These are phyloP conservation scores for Sporothrix dimorphospora DNA, from an alignment of 2,329 filamentous ascomycete species.

Conservation along the genomic window DNA sequence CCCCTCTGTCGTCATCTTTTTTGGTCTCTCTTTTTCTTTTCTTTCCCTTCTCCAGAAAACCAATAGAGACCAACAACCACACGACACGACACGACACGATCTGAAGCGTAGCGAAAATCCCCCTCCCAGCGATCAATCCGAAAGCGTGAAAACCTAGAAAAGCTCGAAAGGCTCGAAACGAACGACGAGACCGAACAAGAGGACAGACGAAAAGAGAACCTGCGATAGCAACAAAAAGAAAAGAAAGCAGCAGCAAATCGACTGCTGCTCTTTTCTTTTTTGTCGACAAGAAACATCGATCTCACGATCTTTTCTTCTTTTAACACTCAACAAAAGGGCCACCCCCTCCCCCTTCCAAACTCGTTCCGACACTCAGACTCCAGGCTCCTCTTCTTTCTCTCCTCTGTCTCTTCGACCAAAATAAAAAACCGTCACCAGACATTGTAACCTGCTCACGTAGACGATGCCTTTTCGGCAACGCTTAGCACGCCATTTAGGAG, in stretches of 20 bases:
- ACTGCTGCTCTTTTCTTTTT: no score
- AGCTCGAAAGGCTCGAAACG: no score
- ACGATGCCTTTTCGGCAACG: conserved; percentile 25
- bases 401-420: background rate
- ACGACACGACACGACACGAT: background rate
- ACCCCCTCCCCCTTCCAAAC: background rate
- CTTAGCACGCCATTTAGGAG: conserved; percentile 24
- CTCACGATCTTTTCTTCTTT: background rate
- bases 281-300: background rate
- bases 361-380: background rate
- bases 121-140: background rate
- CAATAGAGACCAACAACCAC: background rate
- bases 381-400: background rate
- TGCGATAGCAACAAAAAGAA: background rate
- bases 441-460: background rate
- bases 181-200: background rate
- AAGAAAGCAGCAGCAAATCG: background rate
- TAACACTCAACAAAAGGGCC: no score
- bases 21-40: background rate
- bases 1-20: conserved; percentile 11
- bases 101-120: background rate
- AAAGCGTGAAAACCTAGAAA: no score
- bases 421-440: no score
- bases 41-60: background rate
- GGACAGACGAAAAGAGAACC: background rate